These are phyloP conservation scores for Coemansia sp. DNA, from an alignment of 192 early-diverging fungal species.

Conservation along the genomic window DNA sequence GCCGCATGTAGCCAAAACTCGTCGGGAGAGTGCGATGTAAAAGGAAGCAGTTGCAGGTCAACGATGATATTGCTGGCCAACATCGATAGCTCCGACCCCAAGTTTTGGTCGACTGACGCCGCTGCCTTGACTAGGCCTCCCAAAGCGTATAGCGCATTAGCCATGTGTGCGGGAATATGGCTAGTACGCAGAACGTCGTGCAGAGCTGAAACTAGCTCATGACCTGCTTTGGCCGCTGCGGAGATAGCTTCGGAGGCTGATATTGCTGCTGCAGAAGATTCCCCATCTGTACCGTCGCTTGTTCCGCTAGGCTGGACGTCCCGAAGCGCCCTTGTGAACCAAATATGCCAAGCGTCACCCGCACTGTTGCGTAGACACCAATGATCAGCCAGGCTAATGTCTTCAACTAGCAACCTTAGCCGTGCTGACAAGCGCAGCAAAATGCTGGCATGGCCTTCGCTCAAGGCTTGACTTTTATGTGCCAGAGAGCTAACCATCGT, in stretches of 20 bases:
- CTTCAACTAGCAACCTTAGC: slow-evolving; percentile 15
- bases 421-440: slow-evolving; percentile 3
- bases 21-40: not conserved
- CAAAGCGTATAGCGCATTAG: slow-evolving; percentile 21
- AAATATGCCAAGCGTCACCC: slow-evolving; percentile 29
- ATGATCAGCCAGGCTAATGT: slow-evolving; percentile 17
- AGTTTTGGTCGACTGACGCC: slow-evolving; percentile 8
- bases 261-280: not conserved
- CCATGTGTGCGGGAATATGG: slow-evolving; percentile 26
- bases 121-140: slow-evolving; percentile 21
- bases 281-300: not conserved
- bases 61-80: slow-evolving; percentile 2
- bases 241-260: not conserved
- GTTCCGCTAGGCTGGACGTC: not conserved
- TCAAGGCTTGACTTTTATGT: not conserved
- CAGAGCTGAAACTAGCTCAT: not conserved
- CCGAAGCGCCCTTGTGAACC: slow-evolving; percentile 16
- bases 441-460: not conserved
- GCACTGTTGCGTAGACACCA: slow-evolving; percentile 33
- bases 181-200: not conserved
- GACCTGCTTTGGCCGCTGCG: not conserved
- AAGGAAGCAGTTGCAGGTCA: slow-evolving; percentile 7
- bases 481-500: slow-evolving; percentile 12
- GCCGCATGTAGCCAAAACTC: slow-evolving; percentile 22
- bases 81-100: slow-evolving; percentile 20